Percentiles rank a stretch among this genome's conserved stretches.
These are phyloP conservation scores for Ophiostoma montium DNA, from an alignment of 2,329 filamentous ascomycete genomes.

Conservation along the genomic window DNA sequence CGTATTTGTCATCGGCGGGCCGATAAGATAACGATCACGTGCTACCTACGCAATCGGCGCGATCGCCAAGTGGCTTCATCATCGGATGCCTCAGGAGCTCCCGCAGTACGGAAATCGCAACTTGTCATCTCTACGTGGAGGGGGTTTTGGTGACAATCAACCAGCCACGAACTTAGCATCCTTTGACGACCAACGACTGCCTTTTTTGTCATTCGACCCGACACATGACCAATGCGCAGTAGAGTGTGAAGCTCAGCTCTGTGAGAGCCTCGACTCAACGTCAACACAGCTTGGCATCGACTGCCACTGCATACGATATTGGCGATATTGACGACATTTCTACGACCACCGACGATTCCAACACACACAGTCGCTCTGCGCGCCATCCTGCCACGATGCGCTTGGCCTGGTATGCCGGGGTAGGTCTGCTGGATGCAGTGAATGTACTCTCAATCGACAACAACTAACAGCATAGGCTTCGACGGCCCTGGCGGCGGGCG, in stretches of 20 bases:
- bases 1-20: background rate
- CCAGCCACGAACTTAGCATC: background rate
- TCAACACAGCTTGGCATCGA: background rate
- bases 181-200: too few relatives aligned
- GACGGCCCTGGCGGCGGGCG: constrained; percentile 66
- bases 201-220: background rate
- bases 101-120: background rate
- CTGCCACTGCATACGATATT: too few relatives aligned
- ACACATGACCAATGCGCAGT: constrained; percentile 3
- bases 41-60: constrained; percentile 3
- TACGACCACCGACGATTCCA: background rate
- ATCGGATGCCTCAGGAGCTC: constrained; percentile 1
- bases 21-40: constrained; percentile 6
- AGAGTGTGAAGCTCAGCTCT: constrained; percentile 2
- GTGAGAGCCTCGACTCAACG: constrained; percentile 3
- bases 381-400: constrained; percentile 29
- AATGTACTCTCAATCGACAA: too few relatives aligned
- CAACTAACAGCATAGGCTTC: constrained; percentile 46
- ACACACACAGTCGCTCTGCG: background rate
- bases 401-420: constrained; percentile 46
- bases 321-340: too few relatives aligned
- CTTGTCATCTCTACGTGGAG: background rate
- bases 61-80: constrained; percentile 11
- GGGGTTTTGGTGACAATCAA: background rate
- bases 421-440: constrained; percentile 30